phyloP scores from a whole-genome alignment of 257 asterid genomes.

The Rauvolfia tetraphylla region DNA sequence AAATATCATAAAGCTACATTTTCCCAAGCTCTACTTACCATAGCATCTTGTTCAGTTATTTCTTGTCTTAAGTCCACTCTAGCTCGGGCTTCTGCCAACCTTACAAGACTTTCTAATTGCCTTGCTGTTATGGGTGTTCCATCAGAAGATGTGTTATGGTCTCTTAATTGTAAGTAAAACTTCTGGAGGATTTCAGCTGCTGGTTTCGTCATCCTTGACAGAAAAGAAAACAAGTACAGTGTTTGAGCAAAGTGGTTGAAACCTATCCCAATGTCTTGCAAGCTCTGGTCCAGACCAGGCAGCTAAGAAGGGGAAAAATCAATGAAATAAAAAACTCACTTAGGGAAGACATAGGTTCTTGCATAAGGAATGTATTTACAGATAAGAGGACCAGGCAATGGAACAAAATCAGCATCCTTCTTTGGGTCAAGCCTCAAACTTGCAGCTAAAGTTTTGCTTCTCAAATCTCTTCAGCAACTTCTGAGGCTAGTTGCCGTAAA shows the following conservation, averaged over 20 bases:
- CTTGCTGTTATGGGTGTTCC: constrained; percentile 97
- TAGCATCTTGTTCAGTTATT: constrained; percentile 79
- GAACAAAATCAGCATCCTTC: constrained; percentile 75
- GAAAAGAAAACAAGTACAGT: constrained; percentile 21
- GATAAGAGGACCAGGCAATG: constrained; percentile 90
- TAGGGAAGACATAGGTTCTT: constrained; percentile 70
- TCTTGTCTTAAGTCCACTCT: constrained; percentile 88
- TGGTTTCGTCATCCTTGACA: constrained; percentile 76
- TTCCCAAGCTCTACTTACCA: constrained; percentile 48
- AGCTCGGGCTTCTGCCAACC: constrained; percentile 98
- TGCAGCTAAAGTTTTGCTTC: constrained; percentile 57
- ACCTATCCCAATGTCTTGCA: not conserved
- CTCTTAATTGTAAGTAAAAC: constrained; percentile 80
- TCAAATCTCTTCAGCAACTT: constrained; percentile 39
- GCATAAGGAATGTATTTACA: constrained; percentile 96
- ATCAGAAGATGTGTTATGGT: constrained; percentile 73
- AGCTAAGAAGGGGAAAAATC: not conserved
- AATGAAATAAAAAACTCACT: constrained; percentile 46
- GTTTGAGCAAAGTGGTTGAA: constrained; percentile 17
- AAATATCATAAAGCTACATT: not conserved
- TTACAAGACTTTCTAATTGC: constrained; percentile 90
- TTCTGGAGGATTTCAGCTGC: constrained; percentile 94
- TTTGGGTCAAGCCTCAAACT: constrained; percentile 80
- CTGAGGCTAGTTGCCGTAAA: constrained; percentile 46
- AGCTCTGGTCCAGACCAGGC: not conserved